phyloP scores from a whole-genome alignment of 257 asterid species.

The Solanum verrucosum region DNA sequence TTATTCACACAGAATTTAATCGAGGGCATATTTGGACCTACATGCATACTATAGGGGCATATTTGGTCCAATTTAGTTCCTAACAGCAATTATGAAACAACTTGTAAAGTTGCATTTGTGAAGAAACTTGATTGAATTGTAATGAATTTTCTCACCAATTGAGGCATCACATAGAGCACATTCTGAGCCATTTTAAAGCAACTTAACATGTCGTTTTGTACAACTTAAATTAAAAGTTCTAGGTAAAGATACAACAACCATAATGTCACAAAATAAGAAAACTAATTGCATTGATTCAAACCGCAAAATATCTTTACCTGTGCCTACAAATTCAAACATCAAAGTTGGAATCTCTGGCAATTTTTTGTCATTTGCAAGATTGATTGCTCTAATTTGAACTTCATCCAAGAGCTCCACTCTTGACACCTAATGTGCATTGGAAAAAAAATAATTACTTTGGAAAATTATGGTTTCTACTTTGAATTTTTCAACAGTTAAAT shows the following conservation, averaged over 20 bases:
- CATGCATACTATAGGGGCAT: background rate
- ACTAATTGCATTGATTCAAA: background rate
- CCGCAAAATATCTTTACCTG: constrained; percentile 35
- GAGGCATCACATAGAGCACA: background rate
- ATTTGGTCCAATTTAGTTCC: background rate
- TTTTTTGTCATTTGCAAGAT: constrained; percentile 74
- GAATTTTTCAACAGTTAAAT: background rate
- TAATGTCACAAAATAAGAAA: background rate
- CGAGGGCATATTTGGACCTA: background rate
- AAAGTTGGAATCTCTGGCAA: constrained; percentile 95
- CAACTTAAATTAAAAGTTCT: background rate
- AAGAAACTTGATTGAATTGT: background rate
- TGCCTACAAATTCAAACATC: constrained; percentile 95
- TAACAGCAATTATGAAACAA: background rate
- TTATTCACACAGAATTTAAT: background rate
- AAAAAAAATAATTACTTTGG: background rate
- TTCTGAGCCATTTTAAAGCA: background rate
- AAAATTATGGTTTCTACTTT: background rate
- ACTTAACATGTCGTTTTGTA: background rate
- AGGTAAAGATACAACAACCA: background rate
- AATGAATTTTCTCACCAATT: background rate
- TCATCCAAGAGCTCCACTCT: constrained; percentile 97
- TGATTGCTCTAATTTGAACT: constrained; percentile 88
- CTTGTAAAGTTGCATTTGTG: background rate
- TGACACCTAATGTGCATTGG: constrained; percentile 48